These are phyloP conservation scores for Eremochloa ophiuroides DNA, from an alignment of 176 grass and related monocot genomes.

Conservation along the genomic window DNA sequence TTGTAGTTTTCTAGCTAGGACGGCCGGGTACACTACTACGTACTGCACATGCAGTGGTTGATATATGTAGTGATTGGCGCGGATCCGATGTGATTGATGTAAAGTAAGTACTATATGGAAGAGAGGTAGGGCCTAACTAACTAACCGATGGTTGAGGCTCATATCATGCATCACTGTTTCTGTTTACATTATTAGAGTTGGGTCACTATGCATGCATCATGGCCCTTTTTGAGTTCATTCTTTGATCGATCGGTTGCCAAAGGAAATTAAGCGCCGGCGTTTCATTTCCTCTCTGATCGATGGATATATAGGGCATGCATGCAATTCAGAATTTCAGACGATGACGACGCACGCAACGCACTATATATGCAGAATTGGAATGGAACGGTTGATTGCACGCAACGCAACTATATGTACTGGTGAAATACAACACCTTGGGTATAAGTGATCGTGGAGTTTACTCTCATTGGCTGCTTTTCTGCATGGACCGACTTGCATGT, in stretches of 20 bases:
- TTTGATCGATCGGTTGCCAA: background rate
- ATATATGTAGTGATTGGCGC: background rate
- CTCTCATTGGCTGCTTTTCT: too few species aligned
- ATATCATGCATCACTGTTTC: background rate
- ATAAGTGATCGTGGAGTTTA: too few species aligned
- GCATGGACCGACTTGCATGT: too few species aligned
- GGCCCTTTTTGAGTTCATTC: background rate
- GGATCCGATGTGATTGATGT: too few species aligned
- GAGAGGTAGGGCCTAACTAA: background rate
- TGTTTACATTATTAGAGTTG: background rate
- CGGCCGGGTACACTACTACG: background rate
- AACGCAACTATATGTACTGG: too few species aligned
- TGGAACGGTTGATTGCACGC: background rate
- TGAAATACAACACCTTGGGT: too few species aligned
- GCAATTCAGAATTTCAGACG: too few species aligned
- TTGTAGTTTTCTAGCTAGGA: background rate
- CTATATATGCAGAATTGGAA: background rate
- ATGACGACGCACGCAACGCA: background rate
- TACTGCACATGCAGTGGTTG: background rate
- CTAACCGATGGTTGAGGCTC: background rate
- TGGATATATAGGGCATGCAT: background rate
- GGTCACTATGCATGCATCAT: background rate
- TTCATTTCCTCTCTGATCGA: background rate
- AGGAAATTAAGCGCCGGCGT: background rate
- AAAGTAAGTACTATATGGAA: background rate